Base-by-base conservation (phyloP, 768 basidiomycete genomes). In the Phanerochaete sordida region DNA sequence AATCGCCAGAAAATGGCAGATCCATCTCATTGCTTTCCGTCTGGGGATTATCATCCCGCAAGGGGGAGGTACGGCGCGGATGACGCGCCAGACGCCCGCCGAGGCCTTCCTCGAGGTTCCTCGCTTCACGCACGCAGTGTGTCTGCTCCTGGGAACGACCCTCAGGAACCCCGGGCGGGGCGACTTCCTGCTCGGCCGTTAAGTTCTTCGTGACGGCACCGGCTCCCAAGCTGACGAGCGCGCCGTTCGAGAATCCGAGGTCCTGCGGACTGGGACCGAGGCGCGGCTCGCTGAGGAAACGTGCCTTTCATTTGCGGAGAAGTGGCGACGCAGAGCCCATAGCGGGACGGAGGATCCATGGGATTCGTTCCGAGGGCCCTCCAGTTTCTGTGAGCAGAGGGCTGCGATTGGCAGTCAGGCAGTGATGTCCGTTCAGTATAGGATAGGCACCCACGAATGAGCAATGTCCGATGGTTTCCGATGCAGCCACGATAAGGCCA, bases 401-500 rank as follows among this genome's bases (percentile, higher is more conserved):
- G 31, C 50, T 51, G 30, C 28, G 31, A 31, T 21, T 51, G 50
- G 50, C 50, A 51, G 50, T 51, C 50, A 51, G 30, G 30, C n/a
- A 33, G 30, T 33, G 50, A 51, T 51, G 50, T 21, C 7, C 50
- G 31, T 51, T 33, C 30, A 49, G 23, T 21, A n/a, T 33, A 19
- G 50, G 19, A 33, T 21, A 51, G 23, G 50, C 23, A 31, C 30
- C 11, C 27, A 51, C 53, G n/a, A 37, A 54, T 37, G 23, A 43
- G 35, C 33, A 54, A 43, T 24, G 37, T 33, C 53, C 53, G 51
- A 33, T 53, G 51, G 33, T 21, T 37, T 53, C 33, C 51, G 53
- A 54, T 54, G 23, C 53, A 43, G 23, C 35, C 37, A 54, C 53
- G 53, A 54, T 54, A 54, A 54, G 53, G 53, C 21, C 7, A 15